Evolutionary conservation across 1,284 basidiomycete species (phyloP).

Genomic region (Vanrija sp.): DNA sequence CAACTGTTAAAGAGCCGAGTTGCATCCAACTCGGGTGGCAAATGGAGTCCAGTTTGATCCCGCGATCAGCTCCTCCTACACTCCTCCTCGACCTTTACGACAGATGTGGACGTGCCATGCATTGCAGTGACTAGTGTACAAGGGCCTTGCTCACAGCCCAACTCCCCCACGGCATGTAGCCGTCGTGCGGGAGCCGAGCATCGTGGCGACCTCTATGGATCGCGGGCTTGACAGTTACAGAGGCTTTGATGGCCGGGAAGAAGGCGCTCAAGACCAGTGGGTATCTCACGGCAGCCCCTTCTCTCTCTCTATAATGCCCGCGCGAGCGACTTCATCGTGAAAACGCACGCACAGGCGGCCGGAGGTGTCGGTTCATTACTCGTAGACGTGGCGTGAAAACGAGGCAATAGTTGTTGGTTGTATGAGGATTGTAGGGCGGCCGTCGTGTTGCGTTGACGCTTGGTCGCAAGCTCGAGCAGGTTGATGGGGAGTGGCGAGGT

Average conservation of each 20-base stretch:
- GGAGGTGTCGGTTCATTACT: not conserved
- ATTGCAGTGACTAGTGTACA: constrained; percentile 28
- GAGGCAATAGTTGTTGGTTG: not conserved
- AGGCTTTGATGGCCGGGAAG: not conserved
- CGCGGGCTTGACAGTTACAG: constrained; percentile 7
- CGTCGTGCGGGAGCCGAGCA: not conserved
- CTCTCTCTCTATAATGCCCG: constrained; percentile 6
- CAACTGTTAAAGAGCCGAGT: no score
- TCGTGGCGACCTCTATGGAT: not conserved
- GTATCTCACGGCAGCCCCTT: constrained; percentile 7
- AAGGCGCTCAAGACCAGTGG: not conserved
- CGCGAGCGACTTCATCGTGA: no score
- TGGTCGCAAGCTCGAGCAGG: no score
- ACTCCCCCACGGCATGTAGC: not conserved
- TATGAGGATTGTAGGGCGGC: not conserved
- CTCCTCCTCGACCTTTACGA: not conserved
- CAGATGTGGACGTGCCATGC: constrained; percentile 22
- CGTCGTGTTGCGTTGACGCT: no score
- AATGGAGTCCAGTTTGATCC: no score
- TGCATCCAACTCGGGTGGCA: no score
- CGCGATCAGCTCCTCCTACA: no score
- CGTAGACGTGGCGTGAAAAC: constrained; percentile 5
- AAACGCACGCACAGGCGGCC: no score
- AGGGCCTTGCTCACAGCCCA: constrained; percentile 9
- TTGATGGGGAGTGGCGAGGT: no score